Conservation (phyloP, 345 rosid species). For the Leavenworthia alabamica region DNA sequence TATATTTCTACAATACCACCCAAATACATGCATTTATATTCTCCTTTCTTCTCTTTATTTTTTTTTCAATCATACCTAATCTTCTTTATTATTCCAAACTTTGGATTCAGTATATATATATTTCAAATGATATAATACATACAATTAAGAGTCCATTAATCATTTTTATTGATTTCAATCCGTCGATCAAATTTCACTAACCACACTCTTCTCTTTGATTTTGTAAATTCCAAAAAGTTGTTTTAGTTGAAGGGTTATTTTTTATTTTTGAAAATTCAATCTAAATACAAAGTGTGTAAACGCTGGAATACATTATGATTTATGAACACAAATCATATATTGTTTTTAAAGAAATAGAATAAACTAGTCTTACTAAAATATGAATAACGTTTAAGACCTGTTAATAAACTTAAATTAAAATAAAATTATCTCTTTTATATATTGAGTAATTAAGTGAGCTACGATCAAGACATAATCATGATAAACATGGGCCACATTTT, state of each 20-base stretch:
- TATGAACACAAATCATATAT: neutral
- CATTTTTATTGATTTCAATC: neutral
- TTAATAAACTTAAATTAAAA: neutral
- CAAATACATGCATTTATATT: constrained; percentile 37
- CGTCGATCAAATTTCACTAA: neutral
- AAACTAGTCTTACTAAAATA: neutral
- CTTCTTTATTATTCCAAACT: constrained; percentile 11
- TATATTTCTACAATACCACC: constrained; percentile 29
- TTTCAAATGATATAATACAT: too few relatives aligned
- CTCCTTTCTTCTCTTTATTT: constrained; percentile 15
- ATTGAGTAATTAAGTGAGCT: neutral
- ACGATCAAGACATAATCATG: constrained; percentile 47
- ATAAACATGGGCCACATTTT: constrained; percentile 16
- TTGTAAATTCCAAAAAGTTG: neutral
- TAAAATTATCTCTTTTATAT: neutral
- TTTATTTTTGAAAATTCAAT: neutral
- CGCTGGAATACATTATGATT: too few relatives aligned
- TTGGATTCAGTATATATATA: constrained; percentile 2
- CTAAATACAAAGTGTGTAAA: too few relatives aligned
- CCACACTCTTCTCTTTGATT: neutral
- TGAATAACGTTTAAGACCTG: constrained; percentile 3
- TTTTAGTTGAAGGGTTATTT: too few relatives aligned
- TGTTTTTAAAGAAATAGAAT: neutral
- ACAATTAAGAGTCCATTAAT: neutral
- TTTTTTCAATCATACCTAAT: constrained; percentile 33